A percentile compares a stretch with the other conserved stretches of the same genome.
These are phyloP conservation scores for Nepenthes gracilis DNA, from an alignment of 148 eudicot species.

Conservation along the genomic window DNA sequence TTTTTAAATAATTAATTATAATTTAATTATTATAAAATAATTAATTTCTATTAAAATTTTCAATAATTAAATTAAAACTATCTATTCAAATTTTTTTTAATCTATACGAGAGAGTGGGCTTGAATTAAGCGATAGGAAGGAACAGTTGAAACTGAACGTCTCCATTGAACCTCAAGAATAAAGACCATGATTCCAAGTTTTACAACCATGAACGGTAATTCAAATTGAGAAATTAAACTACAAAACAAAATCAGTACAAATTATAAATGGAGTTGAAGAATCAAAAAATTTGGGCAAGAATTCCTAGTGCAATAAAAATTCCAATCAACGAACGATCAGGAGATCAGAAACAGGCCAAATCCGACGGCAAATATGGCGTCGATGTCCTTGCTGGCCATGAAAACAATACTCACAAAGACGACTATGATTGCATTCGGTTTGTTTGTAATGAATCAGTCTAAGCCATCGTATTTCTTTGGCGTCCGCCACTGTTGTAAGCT, in stretches of 20 bases:
- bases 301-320: slow-evolving; percentile 14
- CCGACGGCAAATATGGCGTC: slow-evolving; percentile 7
- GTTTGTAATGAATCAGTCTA: slow-evolving; percentile 5
- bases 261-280: slow-evolving; percentile 23
- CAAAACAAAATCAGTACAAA: slow-evolving; percentile 14
- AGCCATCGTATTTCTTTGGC: slow-evolving; percentile 70
- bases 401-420: slow-evolving; percentile 1
- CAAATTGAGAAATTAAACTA: slow-evolving; percentile 7
- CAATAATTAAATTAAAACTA: too few species aligned
- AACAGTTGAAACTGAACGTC: too few species aligned
- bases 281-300: slow-evolving; percentile 20
- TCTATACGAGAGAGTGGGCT: too few species aligned
- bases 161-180: not conserved
- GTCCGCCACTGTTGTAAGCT: slow-evolving; percentile 68
- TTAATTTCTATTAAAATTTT: too few species aligned
- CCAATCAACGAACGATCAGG: slow-evolving; percentile 24
- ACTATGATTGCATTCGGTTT: slow-evolving; percentile 8
- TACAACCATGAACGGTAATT: slow-evolving; percentile 15
- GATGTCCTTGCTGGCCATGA: slow-evolving; percentile 14
- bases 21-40: too few species aligned
- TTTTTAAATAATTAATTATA: too few species aligned
- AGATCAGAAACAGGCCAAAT: slow-evolving; percentile 15
- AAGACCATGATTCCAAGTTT: slow-evolving; percentile 14
- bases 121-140: too few species aligned
- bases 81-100: too few species aligned